A percentile compares a stretch with the other conserved stretches of the same genome.
Evolutionary conservation across 164 flowering plant genomes (phyloP).

Genomic region (Macadamia tetraphylla): DNA sequence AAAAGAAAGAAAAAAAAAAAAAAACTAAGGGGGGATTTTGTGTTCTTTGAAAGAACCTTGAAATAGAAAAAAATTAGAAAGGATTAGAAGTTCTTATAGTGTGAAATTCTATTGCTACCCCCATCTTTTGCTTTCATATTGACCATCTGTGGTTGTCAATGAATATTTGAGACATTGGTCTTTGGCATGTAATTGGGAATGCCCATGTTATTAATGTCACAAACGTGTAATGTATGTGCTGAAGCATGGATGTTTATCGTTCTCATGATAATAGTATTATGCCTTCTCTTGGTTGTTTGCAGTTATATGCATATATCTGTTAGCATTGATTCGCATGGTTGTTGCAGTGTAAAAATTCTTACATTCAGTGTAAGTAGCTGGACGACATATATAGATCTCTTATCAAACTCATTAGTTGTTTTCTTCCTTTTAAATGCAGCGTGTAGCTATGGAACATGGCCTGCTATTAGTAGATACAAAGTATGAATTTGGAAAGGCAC

Average conservation of each 20-base stretch:
- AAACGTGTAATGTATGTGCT: no score
- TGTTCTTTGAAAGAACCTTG: background rate
- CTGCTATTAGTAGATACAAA: constrained; percentile 88
- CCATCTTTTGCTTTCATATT: background rate
- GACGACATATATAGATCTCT: background rate
- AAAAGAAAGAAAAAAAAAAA: no score
- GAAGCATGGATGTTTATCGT: no score
- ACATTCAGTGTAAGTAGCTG: background rate
- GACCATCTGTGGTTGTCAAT: background rate
- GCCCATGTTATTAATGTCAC: no score
- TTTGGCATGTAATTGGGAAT: background rate
- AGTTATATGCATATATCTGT: no score
- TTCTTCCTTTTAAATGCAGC: constrained; percentile 34
- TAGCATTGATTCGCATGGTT: no score
- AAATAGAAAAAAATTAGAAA: background rate
- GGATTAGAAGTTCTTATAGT: background rate
- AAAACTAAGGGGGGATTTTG: no score
- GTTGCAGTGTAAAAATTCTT: background rate
- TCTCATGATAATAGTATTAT: no score
- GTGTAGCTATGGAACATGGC: constrained; percentile 77
- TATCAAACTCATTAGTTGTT: background rate
- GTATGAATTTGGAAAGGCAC: constrained; percentile 91
- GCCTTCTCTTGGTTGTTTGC: no score
- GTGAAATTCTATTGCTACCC: background rate
- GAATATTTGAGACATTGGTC: background rate